Evolutionary conservation across 163 green algal species (phyloP), one percentile per base, ranked within the genome.

Genomic region (Scenedesmus sp.): DNA sequence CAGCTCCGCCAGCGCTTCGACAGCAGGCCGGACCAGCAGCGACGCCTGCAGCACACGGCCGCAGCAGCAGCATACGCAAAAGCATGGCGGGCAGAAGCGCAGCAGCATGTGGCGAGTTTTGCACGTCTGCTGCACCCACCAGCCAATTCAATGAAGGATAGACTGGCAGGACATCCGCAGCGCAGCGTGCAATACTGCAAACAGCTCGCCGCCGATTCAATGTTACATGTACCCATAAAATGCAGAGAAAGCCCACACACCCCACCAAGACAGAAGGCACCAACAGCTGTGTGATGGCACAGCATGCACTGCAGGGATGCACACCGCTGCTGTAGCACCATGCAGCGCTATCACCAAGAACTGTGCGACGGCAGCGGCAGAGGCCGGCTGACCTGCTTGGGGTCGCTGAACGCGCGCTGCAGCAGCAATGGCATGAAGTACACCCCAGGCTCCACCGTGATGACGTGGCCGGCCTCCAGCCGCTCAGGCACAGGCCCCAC

Each of bases 401-500:
- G 43, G 70, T 86, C 51, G 20, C n/a, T 80, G 20, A 44, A 40
- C 18, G 91, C 61, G n/a, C 51, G 56, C 42, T 72, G 42, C 22
- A 91, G 37, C 49, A 94, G 81, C 46, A 94, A 65, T 24, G 65
- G 81, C 85, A 92, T 92, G 85, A 93, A 90, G 82, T 92, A 92
- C 7, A 81, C 35, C 15, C 89, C 86, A 0, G 86, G 85, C 85
- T 90, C 85, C 76, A 83, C 76, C 24, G 91, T 94, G 33, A 94
- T 59, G 78, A 96, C 91, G 37, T 94, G 81, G 49, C 93, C 94
- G 22, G 87, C 53, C 68, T 87, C 20, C 76, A 95, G 86, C 78
- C 6, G 18, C 78, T 94, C 83, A 12, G 94, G 93, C 40, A 95
- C 89, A 20, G 94, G 92, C 2, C 93, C 94, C 0, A 80, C 85